phyloP scores from a whole-genome alignment of 2,329 filamentous ascomycete species.

The Raffaelea ambrosiae region DNA sequence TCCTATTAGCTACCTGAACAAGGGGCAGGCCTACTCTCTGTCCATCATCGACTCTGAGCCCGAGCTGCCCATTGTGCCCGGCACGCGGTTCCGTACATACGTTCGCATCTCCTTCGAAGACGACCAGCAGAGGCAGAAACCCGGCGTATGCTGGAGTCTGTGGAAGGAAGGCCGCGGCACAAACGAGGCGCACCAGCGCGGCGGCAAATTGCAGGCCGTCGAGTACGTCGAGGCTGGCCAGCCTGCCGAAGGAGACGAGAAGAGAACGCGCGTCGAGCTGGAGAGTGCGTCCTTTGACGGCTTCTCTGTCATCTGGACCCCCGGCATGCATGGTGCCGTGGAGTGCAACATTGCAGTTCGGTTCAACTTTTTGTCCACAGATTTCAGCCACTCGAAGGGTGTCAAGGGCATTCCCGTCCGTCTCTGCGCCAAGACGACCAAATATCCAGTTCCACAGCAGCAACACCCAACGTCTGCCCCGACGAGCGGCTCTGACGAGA shows the following conservation, averaged over 20 bases:
- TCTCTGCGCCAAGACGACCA: slow-evolving; percentile 74
- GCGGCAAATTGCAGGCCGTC: slow-evolving; percentile 86
- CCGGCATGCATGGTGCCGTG: slow-evolving; percentile 55
- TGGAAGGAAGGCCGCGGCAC: slow-evolving; percentile 97
- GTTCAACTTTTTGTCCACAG: slow-evolving; percentile 97
- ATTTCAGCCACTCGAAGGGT: slow-evolving; percentile 97
- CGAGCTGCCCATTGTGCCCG: slow-evolving; percentile 46
- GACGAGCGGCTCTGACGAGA: slow-evolving; percentile 33
- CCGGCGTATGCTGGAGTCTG: slow-evolving; percentile 60
- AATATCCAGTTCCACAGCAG: slow-evolving; percentile 4
- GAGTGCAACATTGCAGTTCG: slow-evolving; percentile 86
- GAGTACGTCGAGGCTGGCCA: slow-evolving; percentile 73
- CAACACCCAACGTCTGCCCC: slow-evolving; percentile 32
- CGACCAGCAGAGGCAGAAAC: slow-evolving; percentile 80
- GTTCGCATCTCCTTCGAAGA: slow-evolving; percentile 97
- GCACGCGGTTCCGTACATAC: slow-evolving; percentile 75
- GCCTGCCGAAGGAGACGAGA: slow-evolving; percentile 53
- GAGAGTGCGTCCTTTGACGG: slow-evolving; percentile 83
- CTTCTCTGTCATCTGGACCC: slow-evolving; percentile 84
- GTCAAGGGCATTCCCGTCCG: slow-evolving; percentile 96
- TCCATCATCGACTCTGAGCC: slow-evolving; percentile 72
- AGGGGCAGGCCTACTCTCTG: slow-evolving; percentile 88
- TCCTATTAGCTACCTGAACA: slow-evolving; percentile 96
- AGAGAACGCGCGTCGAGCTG: slow-evolving; percentile 59
- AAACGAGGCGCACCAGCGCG: slow-evolving; percentile 89